A percentile compares a stretch with the other conserved stretches of the same genome.
Conservation (phyloP, 805 yeast species). For the Isabelozyma rhagii region DNA sequence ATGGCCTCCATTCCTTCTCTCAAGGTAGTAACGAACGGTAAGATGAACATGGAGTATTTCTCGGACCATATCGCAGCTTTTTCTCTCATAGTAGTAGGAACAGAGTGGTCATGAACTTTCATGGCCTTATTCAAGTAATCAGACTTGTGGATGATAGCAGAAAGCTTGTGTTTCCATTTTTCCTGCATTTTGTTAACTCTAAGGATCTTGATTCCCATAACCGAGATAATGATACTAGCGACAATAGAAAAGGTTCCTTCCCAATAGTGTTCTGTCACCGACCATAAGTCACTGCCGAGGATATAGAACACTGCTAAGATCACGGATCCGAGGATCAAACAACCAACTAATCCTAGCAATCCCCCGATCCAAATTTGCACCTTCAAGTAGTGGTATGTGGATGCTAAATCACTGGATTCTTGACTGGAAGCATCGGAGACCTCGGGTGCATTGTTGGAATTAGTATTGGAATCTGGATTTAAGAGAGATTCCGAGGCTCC, state of each 20-base stretch:
- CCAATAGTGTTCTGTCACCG: slow-evolving; percentile 47
- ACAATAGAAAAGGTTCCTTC: slow-evolving; percentile 43
- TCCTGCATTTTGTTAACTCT: slow-evolving; percentile 43
- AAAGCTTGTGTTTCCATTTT: slow-evolving; percentile 42
- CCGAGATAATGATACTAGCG: slow-evolving; percentile 43
- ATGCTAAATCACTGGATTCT: background rate
- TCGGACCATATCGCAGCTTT: slow-evolving; percentile 17
- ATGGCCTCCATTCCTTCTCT: slow-evolving; percentile 45
- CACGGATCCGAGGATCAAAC: slow-evolving; percentile 38
- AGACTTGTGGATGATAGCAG: slow-evolving; percentile 21
- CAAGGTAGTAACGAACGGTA: slow-evolving; percentile 39
- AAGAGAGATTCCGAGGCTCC: background rate
- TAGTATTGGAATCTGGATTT: background rate
- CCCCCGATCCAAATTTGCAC: slow-evolving; percentile 46
- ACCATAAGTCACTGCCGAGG: slow-evolving; percentile 44
- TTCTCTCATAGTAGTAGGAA: slow-evolving; percentile 2
- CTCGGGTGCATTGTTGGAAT: background rate
- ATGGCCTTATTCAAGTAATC: slow-evolving; percentile 17
- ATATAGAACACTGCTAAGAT: slow-evolving; percentile 37
- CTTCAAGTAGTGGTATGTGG: slow-evolving; percentile 20
- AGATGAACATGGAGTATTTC: slow-evolving; percentile 33
- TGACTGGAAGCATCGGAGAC: background rate
- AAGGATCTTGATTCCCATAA: slow-evolving; percentile 44
- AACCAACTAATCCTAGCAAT: slow-evolving; percentile 33
- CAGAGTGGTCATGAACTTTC: background rate